Conservation (phyloP, 2,329 filamentous ascomycete genomes). For the Penicillium palitans region DNA sequence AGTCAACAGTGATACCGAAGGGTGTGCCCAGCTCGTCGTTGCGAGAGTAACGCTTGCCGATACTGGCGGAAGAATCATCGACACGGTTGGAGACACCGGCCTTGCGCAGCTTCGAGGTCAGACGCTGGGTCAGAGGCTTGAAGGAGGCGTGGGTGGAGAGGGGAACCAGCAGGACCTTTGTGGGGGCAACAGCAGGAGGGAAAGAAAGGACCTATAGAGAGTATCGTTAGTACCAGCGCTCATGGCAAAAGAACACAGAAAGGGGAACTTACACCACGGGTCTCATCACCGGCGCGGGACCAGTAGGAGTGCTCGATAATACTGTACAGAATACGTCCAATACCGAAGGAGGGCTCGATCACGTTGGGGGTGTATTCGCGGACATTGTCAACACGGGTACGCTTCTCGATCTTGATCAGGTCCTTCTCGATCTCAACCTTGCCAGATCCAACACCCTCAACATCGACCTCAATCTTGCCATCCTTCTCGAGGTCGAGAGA, state of each 20-base stretch:
- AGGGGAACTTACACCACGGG: slow-evolving; percentile 71
- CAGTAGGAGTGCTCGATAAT: slow-evolving; percentile 95
- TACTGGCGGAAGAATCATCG: slow-evolving; percentile 86
- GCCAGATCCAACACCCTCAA: slow-evolving; percentile 65
- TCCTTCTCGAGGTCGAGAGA: slow-evolving; percentile 70
- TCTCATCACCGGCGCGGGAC: slow-evolving; percentile 80
- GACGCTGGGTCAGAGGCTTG: slow-evolving; percentile 69
- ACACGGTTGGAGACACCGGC: slow-evolving; percentile 79
- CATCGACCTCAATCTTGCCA: slow-evolving; percentile 75
- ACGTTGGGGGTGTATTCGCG: slow-evolving; percentile 94
- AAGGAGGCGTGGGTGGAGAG: slow-evolving; percentile 80
- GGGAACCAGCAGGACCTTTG: slow-evolving; percentile 89
- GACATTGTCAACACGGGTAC: slow-evolving; percentile 76
- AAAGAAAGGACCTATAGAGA: slow-evolving; percentile 65
- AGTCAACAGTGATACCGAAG: slow-evolving; percentile 91
- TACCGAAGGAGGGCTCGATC: slow-evolving; percentile 96
- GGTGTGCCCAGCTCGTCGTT: slow-evolving; percentile 96
- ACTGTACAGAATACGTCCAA: slow-evolving; percentile 89
- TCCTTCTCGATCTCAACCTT: slow-evolving; percentile 79
- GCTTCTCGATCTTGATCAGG: slow-evolving; percentile 78
- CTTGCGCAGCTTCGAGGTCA: slow-evolving; percentile 74
- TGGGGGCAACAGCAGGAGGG: slow-evolving; percentile 78
- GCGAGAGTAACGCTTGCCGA: slow-evolving; percentile 90
- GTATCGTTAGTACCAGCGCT: slow-evolving; percentile 10
- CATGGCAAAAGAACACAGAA: neutral